These are phyloP conservation scores for Penicillium coffeae DNA, from an alignment of 495 filamentous ascomycete genomes.

Conservation along the genomic window DNA sequence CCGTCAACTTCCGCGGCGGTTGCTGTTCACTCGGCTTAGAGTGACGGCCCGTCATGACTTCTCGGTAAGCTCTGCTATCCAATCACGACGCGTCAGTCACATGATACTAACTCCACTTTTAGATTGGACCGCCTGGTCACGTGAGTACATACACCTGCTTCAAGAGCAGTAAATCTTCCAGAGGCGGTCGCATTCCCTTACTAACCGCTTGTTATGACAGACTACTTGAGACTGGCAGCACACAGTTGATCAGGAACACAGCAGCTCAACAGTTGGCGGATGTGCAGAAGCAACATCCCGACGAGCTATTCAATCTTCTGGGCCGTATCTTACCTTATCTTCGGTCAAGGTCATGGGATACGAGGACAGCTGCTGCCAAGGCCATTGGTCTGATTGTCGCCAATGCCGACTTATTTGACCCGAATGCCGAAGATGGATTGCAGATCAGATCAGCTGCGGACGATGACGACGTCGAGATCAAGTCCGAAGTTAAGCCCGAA, in stretches of 20 bases:
- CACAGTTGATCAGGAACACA: constrained; percentile 88
- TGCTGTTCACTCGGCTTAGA: constrained; percentile 25
- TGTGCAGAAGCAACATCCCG: constrained; percentile 94
- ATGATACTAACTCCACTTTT: constrained; percentile 33
- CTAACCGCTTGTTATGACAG: constrained; percentile 49
- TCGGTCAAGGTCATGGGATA: constrained; percentile 92
- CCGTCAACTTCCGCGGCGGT: constrained; percentile 13
- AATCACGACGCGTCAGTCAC: constrained; percentile 29
- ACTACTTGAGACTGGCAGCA: constrained; percentile 93
- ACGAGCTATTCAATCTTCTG: constrained; percentile 95
- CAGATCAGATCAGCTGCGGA: constrained; percentile 52
- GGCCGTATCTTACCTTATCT: constrained; percentile 93
- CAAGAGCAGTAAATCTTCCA: neutral
- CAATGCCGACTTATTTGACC: constrained; percentile 83
- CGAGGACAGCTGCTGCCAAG: constrained; percentile 82
- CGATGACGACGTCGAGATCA: constrained; percentile 43
- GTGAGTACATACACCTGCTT: constrained; percentile 53
- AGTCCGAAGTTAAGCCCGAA: constrained; percentile 40
- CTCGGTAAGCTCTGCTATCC: constrained; percentile 43
- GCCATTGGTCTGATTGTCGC: constrained; percentile 90
- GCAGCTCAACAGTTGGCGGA: constrained; percentile 94
- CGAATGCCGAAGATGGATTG: constrained; percentile 64
- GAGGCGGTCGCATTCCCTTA: neutral
- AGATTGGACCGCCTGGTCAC: constrained; percentile 92
- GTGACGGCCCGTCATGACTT: constrained; percentile 47